Conservation (phyloP, 192 early-diverging fungal genomes). For the Rhizophagus clarus region DNA sequence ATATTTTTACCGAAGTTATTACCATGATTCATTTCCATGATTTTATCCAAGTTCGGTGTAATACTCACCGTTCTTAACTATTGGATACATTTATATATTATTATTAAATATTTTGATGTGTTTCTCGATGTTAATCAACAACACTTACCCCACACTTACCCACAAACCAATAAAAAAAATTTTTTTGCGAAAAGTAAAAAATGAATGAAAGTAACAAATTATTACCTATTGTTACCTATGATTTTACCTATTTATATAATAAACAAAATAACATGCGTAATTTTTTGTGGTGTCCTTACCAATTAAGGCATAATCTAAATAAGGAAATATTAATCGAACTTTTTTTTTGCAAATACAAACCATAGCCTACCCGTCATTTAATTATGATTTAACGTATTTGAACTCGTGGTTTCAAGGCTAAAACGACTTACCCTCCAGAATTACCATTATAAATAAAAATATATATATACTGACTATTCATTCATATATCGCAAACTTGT, state of each 20-base stretch:
- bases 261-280: background rate
- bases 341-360: conserved; percentile 2
- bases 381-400: background rate
- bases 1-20: background rate
- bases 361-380: conserved; percentile 1
- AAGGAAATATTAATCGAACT: background rate
- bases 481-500: too few species aligned
- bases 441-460: background rate
- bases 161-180: conserved; percentile 7
- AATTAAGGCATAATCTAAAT: background rate
- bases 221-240: conserved; percentile 18
- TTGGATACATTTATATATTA: background rate
- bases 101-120: background rate
- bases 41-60: background rate
- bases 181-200: background rate
- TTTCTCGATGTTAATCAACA: background rate
- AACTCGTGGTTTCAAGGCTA: background rate
- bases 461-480: background rate
- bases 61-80: background rate
- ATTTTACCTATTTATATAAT: conserved; percentile 19
- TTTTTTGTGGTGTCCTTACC: background rate
- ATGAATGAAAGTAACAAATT: conserved; percentile 11
- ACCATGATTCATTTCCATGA: background rate
- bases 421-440: conserved; percentile 3
- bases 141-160: conserved; percentile 25